phyloP scores from a whole-genome alignment of 495 filamentous ascomycete species.

The Penicillium taxi region DNA sequence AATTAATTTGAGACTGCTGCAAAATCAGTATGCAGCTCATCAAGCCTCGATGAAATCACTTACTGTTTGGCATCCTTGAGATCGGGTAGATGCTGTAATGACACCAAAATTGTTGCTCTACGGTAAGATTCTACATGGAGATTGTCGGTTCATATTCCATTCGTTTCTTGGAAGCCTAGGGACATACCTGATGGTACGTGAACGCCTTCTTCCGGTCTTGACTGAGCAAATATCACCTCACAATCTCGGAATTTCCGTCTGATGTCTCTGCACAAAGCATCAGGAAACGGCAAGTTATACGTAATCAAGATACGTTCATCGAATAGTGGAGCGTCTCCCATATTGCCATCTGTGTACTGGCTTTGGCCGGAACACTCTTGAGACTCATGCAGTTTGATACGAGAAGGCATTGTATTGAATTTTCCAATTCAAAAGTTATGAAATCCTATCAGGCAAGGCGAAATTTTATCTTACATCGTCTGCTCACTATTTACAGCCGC shows the following conservation, averaged over 20 bases:
- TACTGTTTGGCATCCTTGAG: constrained; percentile 17
- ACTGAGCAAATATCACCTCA: constrained; percentile 13
- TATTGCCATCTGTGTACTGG: too few relatives aligned
- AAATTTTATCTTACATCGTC: too few relatives aligned
- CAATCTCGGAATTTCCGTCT: constrained; percentile 30
- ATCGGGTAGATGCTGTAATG: constrained; percentile 46
- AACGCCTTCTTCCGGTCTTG: neutral
- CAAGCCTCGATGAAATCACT: neutral
- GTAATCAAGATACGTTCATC: constrained; percentile 38
- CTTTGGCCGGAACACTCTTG: too few relatives aligned
- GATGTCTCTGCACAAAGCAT: constrained; percentile 33
- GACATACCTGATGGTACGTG: too few relatives aligned
- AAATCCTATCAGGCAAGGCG: too few relatives aligned
- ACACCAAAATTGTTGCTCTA: constrained; percentile 57
- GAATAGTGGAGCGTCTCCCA: constrained; percentile 29
- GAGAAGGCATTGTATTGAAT: too few relatives aligned
- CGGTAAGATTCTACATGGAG: constrained; percentile 49
- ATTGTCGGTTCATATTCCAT: neutral
- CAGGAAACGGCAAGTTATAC: constrained; percentile 31
- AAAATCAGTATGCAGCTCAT: constrained; percentile 4
- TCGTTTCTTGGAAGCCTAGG: neutral
- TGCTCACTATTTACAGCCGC: too few relatives aligned
- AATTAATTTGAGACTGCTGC: constrained; percentile 62
- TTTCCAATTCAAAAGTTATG: too few relatives aligned
- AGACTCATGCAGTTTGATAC: too few relatives aligned